These are phyloP conservation scores for Thelephora ganbajun DNA, from an alignment of 768 basidiomycete species.

Conservation along the genomic window DNA sequence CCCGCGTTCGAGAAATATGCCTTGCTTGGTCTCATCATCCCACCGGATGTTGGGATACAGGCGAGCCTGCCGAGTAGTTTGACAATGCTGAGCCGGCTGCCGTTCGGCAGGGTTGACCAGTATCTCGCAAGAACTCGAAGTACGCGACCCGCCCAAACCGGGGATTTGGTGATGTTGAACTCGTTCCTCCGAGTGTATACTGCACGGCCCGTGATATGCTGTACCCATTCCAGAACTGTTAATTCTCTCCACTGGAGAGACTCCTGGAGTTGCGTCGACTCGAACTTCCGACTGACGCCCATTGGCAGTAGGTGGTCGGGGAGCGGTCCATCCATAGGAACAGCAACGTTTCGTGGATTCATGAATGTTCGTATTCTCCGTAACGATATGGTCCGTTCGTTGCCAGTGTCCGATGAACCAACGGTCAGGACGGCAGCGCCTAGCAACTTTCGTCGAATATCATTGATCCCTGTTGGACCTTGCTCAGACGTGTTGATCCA, in stretches of 20 bases:
- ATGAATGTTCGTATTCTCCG: slow-evolving; percentile 58
- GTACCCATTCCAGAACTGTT: slow-evolving; percentile 61
- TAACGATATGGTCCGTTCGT: slow-evolving; percentile 52
- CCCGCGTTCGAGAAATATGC: slow-evolving; percentile 79
- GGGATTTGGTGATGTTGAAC: slow-evolving; percentile 49
- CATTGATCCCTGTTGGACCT: slow-evolving; percentile 14
- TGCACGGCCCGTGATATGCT: slow-evolving; percentile 38
- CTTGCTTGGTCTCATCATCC: slow-evolving; percentile 58
- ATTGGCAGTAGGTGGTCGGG: slow-evolving; percentile 62
- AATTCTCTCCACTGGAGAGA: slow-evolving; percentile 76
- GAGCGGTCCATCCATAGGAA: slow-evolving; percentile 64
- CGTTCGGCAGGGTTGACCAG: slow-evolving; percentile 65
- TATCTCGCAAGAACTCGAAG: slow-evolving; percentile 48
- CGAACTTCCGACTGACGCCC: slow-evolving; percentile 45
- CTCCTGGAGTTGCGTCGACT: slow-evolving; percentile 29
- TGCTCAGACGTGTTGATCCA: slow-evolving; percentile 43
- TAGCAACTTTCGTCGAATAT: slow-evolving; percentile 50
- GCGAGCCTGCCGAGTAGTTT: slow-evolving; percentile 25
- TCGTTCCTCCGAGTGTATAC: slow-evolving; percentile 28
- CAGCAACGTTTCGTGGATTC: slow-evolving; percentile 41
- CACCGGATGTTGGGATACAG: slow-evolving; percentile 42
- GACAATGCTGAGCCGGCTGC: slow-evolving; percentile 31
- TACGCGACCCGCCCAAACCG: slow-evolving; percentile 72
- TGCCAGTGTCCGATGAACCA: slow-evolving; percentile 18
- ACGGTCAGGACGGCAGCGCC: slow-evolving; percentile 52